Evolutionary conservation across 108 stramenopile species (phyloP), one percentile per base, ranked within the genome.

Genomic region (Parietichytrium sp.): DNA sequence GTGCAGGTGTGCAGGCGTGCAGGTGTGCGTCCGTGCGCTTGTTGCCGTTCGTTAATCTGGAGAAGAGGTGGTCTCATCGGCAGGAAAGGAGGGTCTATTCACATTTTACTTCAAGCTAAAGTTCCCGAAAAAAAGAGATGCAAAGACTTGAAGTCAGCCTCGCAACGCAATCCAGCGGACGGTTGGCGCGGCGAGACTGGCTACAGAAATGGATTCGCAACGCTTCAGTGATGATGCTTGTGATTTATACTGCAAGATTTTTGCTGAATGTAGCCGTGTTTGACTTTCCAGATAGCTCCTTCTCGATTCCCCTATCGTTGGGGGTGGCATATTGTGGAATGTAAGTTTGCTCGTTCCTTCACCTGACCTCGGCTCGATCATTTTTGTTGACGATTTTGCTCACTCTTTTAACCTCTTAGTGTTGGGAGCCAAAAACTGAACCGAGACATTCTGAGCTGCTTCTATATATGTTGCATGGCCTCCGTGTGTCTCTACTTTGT

Each of bases 311-410:
- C 6, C 45, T 72, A 33, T 72, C 61, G 61, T 42, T 72, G 23
- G 61, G 61, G 23, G 61, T 72, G 38, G 61, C 61, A 8, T 72
- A 72, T 27, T 72, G 61, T 27, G 61, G 61, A n/a, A 33, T 72
- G n/a, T n/a, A n/a, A n/a, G n/a, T n/a, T n/a, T n/a, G n/a, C n/a
- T n/a, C n/a, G n/a, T n/a, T n/a, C n/a, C n/a, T n/a, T n/a, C n/a
- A n/a, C n/a, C n/a, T n/a, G n/a, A n/a, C n/a, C n/a, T n/a, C n/a
- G n/a, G n/a, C n/a, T n/a, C n/a, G n/a, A n/a, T n/a, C n/a, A n/a
- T n/a, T n/a, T n/a, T n/a, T n/a, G n/a, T n/a, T n/a, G n/a, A n/a
- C n/a, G n/a, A n/a, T n/a, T n/a, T n/a, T n/a, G n/a, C n/a, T n/a
- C n/a, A n/a, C n/a, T n/a, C n/a, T n/a, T n/a, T n/a, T n/a, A n/a